Evolutionary conservation across 768 basidiomycete species (phyloP), one percentile per base, ranked within the genome.

Genomic region (Scleroderma bovista): DNA sequence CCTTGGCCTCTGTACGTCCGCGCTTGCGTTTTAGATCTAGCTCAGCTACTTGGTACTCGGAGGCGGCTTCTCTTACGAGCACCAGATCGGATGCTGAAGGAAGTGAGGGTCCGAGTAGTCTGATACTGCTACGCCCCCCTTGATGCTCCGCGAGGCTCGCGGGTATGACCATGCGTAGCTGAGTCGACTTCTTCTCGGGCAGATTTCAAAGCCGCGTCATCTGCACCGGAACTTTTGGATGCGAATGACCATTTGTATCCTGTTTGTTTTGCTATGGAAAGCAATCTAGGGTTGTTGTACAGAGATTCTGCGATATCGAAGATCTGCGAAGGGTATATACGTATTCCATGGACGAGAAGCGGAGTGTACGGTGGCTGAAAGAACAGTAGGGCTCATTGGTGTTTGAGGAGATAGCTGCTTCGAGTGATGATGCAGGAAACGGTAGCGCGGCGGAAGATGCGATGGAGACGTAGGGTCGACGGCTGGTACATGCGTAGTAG

Each of bases 211-310:
- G 82, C 79, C 1, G 75, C 75, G 12, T 64, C 67, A 32, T 91
- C 86, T 0, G 73, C 75, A n/a, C 73, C 72, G n/a, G 78, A 79
- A 3, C 70, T 61, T 50, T 88, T 87, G 17, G 81, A 77, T 3
- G 85, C 83, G 60, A 94, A 93, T 0, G 81, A 80, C 92, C 92
- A 94, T 69, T 88, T 92, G 68, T 91, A 93, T 0, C 77, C 81
- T 5, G 93, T 94, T 51, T 87, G 83, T 41, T 78, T 73, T 31
- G 80, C 83, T 3, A 88, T 81, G 7, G 78, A 60, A 2, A 77
- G 72, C 11, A 79, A 71, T 53, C 78, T 80, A 52, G 87, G 72
- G 16, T 83, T 83, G 17, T 76, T 69, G 57, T 92, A 86, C 5
- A 86, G 60, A 1, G 72, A 70, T 51, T 72, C 85, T 82, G 54